Evolutionary conservation across 345 rosid genomes (phyloP).

Genomic region (Rhodamnia rubescens): DNA sequence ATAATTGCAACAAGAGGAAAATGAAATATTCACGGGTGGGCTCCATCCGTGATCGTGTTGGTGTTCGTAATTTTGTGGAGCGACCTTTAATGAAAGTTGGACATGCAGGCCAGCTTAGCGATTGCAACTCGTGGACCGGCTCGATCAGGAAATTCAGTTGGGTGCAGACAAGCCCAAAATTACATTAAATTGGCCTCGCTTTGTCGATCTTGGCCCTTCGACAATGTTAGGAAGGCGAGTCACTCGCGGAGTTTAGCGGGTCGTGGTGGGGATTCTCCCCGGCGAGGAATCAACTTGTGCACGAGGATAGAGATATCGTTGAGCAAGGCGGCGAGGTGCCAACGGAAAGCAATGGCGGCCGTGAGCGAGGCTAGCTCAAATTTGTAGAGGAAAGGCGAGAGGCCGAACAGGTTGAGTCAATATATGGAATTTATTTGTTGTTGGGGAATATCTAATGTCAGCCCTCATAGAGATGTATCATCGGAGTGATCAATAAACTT

Average conservation of each 20-base stretch:
- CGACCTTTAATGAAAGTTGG: neutral
- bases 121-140: neutral
- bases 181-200: no score
- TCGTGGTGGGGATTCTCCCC: neutral
- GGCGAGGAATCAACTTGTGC: no score
- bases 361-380: neutral
- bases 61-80: neutral
- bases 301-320: no score
- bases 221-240: no score
- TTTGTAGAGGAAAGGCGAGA: neutral
- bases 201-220: no score
- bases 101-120: neutral
- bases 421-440: no score
- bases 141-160: neutral
- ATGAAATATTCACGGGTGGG: neutral
- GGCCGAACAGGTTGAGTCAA: neutral
- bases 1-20: neutral
- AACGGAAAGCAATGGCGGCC: no score
- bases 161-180: neutral
- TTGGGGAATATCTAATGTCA: no score
- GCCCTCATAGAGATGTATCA: no score
- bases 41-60: neutral
- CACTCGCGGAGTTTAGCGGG: neutral
- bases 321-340: no score
- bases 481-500: neutral